Base-by-base conservation (phyloP, 2,329 filamentous ascomycete genomes). In the Amylocarpus encephaloides region DNA sequence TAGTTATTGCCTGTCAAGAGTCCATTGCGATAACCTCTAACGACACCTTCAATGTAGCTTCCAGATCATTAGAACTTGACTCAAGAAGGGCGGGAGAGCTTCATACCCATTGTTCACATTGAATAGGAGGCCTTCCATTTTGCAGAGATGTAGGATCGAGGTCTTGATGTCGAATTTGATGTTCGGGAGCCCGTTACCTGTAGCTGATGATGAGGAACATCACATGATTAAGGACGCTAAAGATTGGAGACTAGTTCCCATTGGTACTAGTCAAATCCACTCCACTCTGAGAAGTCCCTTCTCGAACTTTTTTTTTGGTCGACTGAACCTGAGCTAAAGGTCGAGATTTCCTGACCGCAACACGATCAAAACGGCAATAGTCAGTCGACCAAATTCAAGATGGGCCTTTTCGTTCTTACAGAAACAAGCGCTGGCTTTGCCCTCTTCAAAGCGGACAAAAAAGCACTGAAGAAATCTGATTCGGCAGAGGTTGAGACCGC, bases 371-470 rank as follows among this genome's bases (percentile, higher is more conserved):
- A 52, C 42, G 22, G 32, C 47, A 42, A 32, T 18, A 48, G 19
- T 41, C 32, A 16, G n/a, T 11, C 18, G 12, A 16, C 36, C 18
- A 39, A 46, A 33, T 61, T 63, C 71, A 82, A 61, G 59, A 93
- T 93, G 87, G 86, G 86, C 74, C 83, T 93, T 69, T 94, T 95
- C 73, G 87, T 96, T 73, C 83, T 96, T 64, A 86, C 86, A 66
- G 91, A 96, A 75, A 96, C 91, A 70, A 88, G 66, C 67, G 59
- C 61, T 63, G 95, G 93, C 70, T 97, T 97, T 76, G 93, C 91
- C 71, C 82, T 98, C 70, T 90, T 98, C 77, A 97, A 98, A 79
- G 87, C 92, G 64, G 92, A 97, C 80, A 97, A 96, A 82, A 97
- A 97, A 78, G 80, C 97, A 53, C 78, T 98, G 59, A 93, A 95